Conservation (phyloP, 176 grass and related monocot species). For the Pontederia paniculata region DNA sequence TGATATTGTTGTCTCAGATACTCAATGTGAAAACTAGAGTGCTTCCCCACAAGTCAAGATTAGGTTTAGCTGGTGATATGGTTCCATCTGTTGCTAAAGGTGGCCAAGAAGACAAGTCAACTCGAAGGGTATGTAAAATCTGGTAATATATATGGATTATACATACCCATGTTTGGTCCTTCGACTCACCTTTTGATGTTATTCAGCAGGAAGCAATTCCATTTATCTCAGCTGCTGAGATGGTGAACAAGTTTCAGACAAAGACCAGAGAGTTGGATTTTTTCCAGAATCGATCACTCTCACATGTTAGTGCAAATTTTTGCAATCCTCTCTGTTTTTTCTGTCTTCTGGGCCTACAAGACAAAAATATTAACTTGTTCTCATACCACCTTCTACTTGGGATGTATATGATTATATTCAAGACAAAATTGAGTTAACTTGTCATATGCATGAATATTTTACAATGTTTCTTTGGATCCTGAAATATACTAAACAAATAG, state of each 20-base stretch:
- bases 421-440: too few relatives aligned
- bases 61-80: constrained; percentile 27
- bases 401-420: too few relatives aligned
- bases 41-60: constrained; percentile 61
- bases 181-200: constrained; percentile 6
- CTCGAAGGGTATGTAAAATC: constrained; percentile 30
- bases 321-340: constrained; percentile 1
- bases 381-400: too few relatives aligned
- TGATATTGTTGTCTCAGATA: constrained; percentile 36
- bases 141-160: background rate
- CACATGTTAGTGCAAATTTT: constrained; percentile 40
- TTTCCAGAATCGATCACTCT: constrained; percentile 29
- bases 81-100: constrained; percentile 23
- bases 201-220: constrained; percentile 32
- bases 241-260: constrained; percentile 84
- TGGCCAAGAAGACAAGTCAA: constrained; percentile 11
- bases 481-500: too few relatives aligned
- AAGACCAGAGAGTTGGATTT: constrained; percentile 51
- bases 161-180: constrained; percentile 6
- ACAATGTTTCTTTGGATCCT: too few relatives aligned
- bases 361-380: background rate
- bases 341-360: background rate
- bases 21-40: constrained; percentile 53
- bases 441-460: too few relatives aligned
- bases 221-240: constrained; percentile 74